Percentiles rank a stretch among this genome's conserved stretches.
Conservation (phyloP, 1,284 basidiomycete species). For the Wallemia ichthyophaga region DNA sequence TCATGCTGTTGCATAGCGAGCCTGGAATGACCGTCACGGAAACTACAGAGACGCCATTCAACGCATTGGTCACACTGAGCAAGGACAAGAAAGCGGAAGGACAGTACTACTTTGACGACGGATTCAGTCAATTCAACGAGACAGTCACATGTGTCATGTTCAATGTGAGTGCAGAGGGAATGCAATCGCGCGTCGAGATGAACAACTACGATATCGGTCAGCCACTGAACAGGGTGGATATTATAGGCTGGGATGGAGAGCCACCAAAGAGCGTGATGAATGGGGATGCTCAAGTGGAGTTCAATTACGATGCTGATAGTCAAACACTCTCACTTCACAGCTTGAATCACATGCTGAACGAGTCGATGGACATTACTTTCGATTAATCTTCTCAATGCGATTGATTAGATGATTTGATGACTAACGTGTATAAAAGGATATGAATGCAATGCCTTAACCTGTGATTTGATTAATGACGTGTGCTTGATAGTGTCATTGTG, state of each 20-base stretch:
- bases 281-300: neutral
- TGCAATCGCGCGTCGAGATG: neutral
- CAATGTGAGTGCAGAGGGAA: neutral
- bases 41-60: conserved; percentile 25
- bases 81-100: conserved; percentile 23
- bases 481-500: no score
- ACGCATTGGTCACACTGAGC: conserved; percentile 26
- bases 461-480: no score
- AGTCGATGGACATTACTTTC: neutral
- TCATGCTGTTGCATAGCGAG: conserved; percentile 25
- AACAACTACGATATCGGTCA: neutral
- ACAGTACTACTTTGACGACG: conserved; percentile 32
- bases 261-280: neutral
- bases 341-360: neutral
- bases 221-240: neutral
- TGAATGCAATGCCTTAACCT: no score
- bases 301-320: neutral
- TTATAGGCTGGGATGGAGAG: neutral
- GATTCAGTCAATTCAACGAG: conserved; percentile 9
- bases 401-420: no score
- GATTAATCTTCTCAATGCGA: neutral
- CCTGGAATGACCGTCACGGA: conserved; percentile 29
- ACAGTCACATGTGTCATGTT: neutral
- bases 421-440: no score
- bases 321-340: neutral